Evolutionary conservation across 129 eudicot genomes (phyloP), one percentile per base, ranked within the genome.

Genomic region (Flaveria ramosissima): DNA sequence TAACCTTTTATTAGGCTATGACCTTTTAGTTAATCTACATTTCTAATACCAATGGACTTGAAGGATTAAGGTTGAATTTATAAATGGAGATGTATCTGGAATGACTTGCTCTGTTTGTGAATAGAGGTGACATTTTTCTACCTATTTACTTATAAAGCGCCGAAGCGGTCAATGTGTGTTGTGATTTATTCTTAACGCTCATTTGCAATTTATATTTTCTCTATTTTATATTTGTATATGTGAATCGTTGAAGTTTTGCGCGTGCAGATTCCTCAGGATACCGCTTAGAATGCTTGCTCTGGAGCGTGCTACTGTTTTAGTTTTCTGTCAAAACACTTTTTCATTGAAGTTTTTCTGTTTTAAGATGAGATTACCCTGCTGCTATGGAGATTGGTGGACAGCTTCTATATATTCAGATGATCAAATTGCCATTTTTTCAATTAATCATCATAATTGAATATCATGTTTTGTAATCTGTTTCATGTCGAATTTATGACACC

Each of bases 361-460:
- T 68, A n/a, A 21, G 69, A 62, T 42, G 46, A 42, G 59, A 56
- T 45, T 23, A 17, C 8, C 30, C 24, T 21, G 71, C 70, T 70
- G 70, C 23, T 32, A 70, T 78, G 82, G 66, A 27, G 30, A 42
- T 41, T 59, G 68, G 69, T 39, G 68, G 67, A 42, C 77, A 60
- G 79, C 71, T 62, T 61, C 30, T 53, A 16, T 56, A 70, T 19
- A n/a, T 43, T 77, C 76, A 56, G 76, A 78, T 70, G 77, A 57
- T 19, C 71, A 57, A 32, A 3, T 7, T 48, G 41, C 64, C 21
- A 64, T 30, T 10, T 70, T 78, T 71, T 32, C 11, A 50, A 70
- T 42, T 56, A 14, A 3, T 39, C 53, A 39, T 65, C 11, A 76
- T n/a, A 46, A 46, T 61, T 48, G 57, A 66, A 51, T 36, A 36